Percentiles rank a stretch among this genome's conserved stretches.
These are phyloP conservation scores for Fomitopsis pinicola DNA, from an alignment of 1,284 basidiomycete species.

Conservation along the genomic window DNA sequence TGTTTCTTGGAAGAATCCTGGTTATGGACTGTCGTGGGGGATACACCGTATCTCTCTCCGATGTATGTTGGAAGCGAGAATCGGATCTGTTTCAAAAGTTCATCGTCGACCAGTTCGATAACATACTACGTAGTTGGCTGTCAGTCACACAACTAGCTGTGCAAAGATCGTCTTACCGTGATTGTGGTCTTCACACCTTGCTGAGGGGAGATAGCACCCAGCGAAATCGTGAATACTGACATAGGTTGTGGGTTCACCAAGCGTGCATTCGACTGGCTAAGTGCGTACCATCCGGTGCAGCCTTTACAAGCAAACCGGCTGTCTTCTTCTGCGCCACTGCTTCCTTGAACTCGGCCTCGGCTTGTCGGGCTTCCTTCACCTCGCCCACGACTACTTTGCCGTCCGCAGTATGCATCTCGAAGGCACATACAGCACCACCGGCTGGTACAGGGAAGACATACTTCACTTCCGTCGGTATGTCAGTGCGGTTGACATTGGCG, in stretches of 20 bases:
- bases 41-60: conserved; percentile 46
- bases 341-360: not conserved
- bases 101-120: conserved; percentile 42
- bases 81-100: conserved; percentile 40
- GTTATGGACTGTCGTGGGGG: conserved; percentile 29
- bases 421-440: conserved; percentile 43
- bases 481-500: not conserved
- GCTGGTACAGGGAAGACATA: conserved; percentile 62
- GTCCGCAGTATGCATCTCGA: conserved; percentile 39
- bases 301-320: not conserved
- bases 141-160: not conserved
- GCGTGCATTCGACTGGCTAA: not conserved
- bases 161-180: conserved; percentile 33
- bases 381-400: conserved; percentile 39
- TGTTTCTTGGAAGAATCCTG: conserved; percentile 25
- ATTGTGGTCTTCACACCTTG: conserved; percentile 36
- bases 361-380: conserved; percentile 39
- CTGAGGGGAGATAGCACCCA: conserved; percentile 44
- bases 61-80: conserved; percentile 48
- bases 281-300: not conserved
- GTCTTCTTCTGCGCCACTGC: not conserved
- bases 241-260: not conserved
- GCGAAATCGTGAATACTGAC: conserved; percentile 53
- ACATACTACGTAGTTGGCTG: conserved; percentile 26
- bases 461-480: conserved; percentile 35